Evolutionary conservation across 148 eudicot genomes (phyloP).

Genomic region (Diospyros kaki): DNA sequence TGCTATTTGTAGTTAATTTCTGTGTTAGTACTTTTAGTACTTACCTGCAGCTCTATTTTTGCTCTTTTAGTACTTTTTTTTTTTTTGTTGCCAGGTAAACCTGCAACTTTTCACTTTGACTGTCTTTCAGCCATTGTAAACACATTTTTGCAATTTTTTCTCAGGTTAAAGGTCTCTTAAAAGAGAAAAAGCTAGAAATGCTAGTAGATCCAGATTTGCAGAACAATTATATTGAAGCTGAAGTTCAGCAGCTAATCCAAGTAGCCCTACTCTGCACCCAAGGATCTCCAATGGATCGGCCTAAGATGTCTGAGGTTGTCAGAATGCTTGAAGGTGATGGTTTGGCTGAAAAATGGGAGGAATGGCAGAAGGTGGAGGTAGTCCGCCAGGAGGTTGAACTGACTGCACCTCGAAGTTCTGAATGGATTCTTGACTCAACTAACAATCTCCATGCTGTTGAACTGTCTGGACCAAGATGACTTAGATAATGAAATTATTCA

Average conservation of each 20-base stretch:
- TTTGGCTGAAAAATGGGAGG: slow-evolving; percentile 54
- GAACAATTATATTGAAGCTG: slow-evolving; percentile 27
- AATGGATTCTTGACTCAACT: slow-evolving; percentile 37
- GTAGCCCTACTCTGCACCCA: slow-evolving; percentile 50
- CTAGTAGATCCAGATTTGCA: slow-evolving; percentile 36
- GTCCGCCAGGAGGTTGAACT: slow-evolving; percentile 36
- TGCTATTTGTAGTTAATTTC: too few species aligned
- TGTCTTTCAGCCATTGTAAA: background rate
- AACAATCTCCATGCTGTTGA: slow-evolving; percentile 40
- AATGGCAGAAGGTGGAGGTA: slow-evolving; percentile 52
- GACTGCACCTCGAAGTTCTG: slow-evolving; percentile 28
- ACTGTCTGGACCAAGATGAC: slow-evolving; percentile 39
- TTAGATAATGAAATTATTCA: background rate
- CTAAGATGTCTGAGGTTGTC: slow-evolving; percentile 61
- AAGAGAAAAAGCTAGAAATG: slow-evolving; percentile 35
- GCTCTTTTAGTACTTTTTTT: too few species aligned
- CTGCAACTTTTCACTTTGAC: too few species aligned
- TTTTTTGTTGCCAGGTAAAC: background rate
- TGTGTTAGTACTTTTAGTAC: too few species aligned
- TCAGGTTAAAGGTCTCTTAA: slow-evolving; percentile 41
- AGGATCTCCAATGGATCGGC: slow-evolving; percentile 46
- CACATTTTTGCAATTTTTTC: background rate
- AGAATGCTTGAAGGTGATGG: slow-evolving; percentile 58
- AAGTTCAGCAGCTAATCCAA: slow-evolving; percentile 44
- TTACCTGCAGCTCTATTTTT: too few species aligned